A percentile compares a stretch with the other conserved stretches of the same genome.
Evolutionary conservation across 1,139 yeast genomes (phyloP).

Genomic region (Candida neerlandica): DNA sequence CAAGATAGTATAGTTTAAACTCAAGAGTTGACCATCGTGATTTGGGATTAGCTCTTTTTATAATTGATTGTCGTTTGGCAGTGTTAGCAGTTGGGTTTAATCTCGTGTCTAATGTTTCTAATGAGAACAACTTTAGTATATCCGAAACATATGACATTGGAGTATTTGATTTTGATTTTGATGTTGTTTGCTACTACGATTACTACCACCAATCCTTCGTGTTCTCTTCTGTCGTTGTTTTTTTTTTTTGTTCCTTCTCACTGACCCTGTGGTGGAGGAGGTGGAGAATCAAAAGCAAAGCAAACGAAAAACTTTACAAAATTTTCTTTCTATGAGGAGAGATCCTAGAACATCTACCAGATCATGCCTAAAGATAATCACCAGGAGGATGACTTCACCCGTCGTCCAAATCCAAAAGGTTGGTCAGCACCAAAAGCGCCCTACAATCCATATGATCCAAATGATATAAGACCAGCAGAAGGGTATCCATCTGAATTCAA

Average conservation of each 20-base stretch:
- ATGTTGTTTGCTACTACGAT: too few species aligned
- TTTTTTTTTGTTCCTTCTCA: too few species aligned
- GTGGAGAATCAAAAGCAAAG: too few species aligned
- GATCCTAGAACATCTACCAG: neutral
- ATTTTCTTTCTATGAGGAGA: neutral
- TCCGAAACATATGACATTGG: conserved; percentile 20
- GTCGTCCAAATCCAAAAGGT: conserved; percentile 80
- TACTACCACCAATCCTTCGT: too few species aligned
- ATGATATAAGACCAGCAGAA: conserved; percentile 74
- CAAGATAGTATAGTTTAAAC: conserved; percentile 64
- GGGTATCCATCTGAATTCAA: conserved; percentile 84
- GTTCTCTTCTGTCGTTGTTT: too few species aligned
- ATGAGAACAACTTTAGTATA: conserved; percentile 55
- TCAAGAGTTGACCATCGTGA: conserved; percentile 79
- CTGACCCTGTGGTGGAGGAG: too few species aligned
- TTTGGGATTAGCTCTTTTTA: conserved; percentile 45
- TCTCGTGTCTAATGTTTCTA: conserved; percentile 79
- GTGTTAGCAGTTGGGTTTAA: conserved; percentile 56
- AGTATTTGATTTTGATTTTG: too few species aligned
- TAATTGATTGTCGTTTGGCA: conserved; percentile 42
- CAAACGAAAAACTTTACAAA: too few species aligned
- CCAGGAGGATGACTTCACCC: conserved; percentile 18
- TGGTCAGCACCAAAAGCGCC: conserved; percentile 86
- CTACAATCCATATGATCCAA: conserved; percentile 82
- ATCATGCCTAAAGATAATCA: conserved; percentile 2